Evolutionary conservation across 352 stramenopile genomes (phyloP).

Genomic region (Phytophthora agathidicida): DNA sequence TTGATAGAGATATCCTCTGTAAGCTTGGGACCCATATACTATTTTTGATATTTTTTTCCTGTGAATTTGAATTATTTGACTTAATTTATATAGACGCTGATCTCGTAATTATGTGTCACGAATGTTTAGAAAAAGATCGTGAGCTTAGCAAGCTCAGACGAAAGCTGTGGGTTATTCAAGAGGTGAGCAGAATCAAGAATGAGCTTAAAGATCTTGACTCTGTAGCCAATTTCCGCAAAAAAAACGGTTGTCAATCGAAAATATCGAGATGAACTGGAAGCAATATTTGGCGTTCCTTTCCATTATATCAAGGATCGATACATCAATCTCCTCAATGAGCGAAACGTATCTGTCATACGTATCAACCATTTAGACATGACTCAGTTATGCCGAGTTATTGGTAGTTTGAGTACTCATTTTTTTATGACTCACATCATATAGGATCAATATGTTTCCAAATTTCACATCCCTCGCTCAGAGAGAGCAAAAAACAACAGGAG

Average conservation of each 20-base stretch:
- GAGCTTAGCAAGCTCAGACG: constrained; percentile 3
- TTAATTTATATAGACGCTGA: background rate
- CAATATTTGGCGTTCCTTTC: constrained; percentile 8
- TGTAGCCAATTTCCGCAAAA: constrained; percentile 3
- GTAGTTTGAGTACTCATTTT: background rate
- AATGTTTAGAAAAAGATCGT: constrained; percentile 3
- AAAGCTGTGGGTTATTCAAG: constrained; percentile 13
- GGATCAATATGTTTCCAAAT: constrained; percentile 19
- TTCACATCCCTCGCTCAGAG: constrained; percentile 20
- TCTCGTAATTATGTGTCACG: background rate
- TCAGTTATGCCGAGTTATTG: constrained; percentile 6
- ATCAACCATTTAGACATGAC: constrained; percentile 1
- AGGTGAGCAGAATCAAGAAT: no score
- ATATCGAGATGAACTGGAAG: constrained; percentile 5
- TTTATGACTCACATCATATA: constrained; percentile 6
- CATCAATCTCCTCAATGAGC: constrained; percentile 3
- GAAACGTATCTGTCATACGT: constrained; percentile 7
- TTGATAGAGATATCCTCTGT: background rate
- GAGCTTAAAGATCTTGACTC: background rate
- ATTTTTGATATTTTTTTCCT: background rate
- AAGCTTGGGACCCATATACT: background rate
- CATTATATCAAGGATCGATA: constrained; percentile 4
- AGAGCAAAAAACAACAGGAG: no score
- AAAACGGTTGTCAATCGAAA: background rate
- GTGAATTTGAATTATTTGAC: background rate